phyloP scores from a whole-genome alignment of 116 monocot species.

The Cymodocea nodosa region DNA sequence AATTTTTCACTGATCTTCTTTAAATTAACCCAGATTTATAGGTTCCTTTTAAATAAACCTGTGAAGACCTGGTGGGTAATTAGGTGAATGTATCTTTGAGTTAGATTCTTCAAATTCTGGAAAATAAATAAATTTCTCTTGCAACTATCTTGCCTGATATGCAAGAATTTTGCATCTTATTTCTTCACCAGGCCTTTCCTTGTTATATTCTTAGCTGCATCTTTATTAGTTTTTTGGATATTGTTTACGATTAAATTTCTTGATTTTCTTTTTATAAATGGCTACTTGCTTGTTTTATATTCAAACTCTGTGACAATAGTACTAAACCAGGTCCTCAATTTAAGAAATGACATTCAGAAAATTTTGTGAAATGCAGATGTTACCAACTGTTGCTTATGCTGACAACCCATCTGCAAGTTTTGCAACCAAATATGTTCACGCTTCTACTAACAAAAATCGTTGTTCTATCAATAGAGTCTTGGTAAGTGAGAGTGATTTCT shows the following conservation, averaged over 20 bases:
- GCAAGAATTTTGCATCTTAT: too few species aligned
- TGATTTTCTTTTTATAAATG: background rate
- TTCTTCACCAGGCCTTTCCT: background rate
- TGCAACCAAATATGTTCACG: constrained; percentile 96
- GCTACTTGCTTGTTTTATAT: background rate
- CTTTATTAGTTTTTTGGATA: background rate
- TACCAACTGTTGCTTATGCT: constrained; percentile 79
- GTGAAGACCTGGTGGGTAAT: too few species aligned
- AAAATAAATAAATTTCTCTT: too few species aligned
- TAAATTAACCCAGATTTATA: too few species aligned
- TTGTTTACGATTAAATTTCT: background rate
- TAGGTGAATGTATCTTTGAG: too few species aligned
- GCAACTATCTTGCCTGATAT: too few species aligned
- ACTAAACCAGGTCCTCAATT: background rate
- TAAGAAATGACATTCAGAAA: constrained; percentile 2
- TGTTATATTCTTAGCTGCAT: background rate
- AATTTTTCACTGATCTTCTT: too few species aligned
- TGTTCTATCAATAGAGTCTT: constrained; percentile 94
- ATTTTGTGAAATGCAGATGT: constrained; percentile 55
- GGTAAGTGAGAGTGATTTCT: constrained; percentile 30
- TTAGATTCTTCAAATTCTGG: too few species aligned
- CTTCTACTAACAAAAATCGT: constrained; percentile 93
- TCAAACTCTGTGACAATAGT: background rate
- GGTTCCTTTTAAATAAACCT: too few species aligned
- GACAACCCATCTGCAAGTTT: constrained; percentile 97